Conservation (phyloP, 352 stramenopile species). For the Phytophthora constricta region DNA sequence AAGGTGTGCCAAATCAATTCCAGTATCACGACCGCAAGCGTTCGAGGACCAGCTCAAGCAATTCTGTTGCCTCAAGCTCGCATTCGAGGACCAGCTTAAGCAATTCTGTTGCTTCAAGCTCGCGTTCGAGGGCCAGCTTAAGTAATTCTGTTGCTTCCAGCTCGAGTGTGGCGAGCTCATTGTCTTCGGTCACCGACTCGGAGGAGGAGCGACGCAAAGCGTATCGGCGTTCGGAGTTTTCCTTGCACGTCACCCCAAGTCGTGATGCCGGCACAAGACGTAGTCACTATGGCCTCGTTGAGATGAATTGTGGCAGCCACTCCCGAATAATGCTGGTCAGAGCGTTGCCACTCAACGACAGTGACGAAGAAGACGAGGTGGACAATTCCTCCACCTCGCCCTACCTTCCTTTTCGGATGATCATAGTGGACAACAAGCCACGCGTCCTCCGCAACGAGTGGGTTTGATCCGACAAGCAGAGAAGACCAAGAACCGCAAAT, state of each 20-base stretch:
- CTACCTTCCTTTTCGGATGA: slow-evolving; percentile 10
- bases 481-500: neutral
- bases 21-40: neutral
- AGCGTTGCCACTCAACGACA: slow-evolving; percentile 18
- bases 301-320: slow-evolving; percentile 13
- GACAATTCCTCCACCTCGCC: neutral
- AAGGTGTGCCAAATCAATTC: neutral
- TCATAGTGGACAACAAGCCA: slow-evolving; percentile 4
- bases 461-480: slow-evolving; percentile 13
- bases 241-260: neutral
- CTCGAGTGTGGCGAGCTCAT: slow-evolving; percentile 14
- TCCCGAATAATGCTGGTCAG: slow-evolving; percentile 24
- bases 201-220: slow-evolving; percentile 25
- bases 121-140: neutral
- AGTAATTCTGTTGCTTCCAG: slow-evolving; percentile 7
- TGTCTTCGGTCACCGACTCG: slow-evolving; percentile 22
- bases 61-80: too few relatives aligned
- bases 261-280: slow-evolving; percentile 5
- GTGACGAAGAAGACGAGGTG: slow-evolving; percentile 6
- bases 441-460: slow-evolving; percentile 28
- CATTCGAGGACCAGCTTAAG: too few relatives aligned
- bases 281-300: slow-evolving; percentile 7
- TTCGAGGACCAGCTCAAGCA: too few relatives aligned
- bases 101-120: too few relatives aligned
- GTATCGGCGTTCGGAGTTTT: slow-evolving; percentile 8